Base-by-base conservation (phyloP, 768 basidiomycete species). In the Termitomyces sp. region DNA sequence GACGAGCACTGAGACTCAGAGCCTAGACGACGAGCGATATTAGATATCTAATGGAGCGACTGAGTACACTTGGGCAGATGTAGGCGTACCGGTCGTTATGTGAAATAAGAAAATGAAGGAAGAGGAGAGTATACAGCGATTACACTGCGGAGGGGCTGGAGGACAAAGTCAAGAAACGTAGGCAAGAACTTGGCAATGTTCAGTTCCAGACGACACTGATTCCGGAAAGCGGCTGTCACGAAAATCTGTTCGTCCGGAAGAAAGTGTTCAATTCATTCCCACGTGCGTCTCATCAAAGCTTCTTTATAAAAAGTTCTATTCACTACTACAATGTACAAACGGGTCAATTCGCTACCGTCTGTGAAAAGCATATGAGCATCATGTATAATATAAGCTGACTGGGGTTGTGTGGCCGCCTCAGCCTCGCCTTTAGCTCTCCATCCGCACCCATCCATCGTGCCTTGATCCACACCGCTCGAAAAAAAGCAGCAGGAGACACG, bases 401-500 rank as follows among this genome's bases (percentile, higher is more conserved):
- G 21, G 34, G 25, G 56, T 50, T 50, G 35, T 54, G 57, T 45
- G 57, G n/a, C 51, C 30, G 72, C 72, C 85, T 91, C 89, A 88
- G 89, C 81, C 89, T 92, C 89, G 89, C 89, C 89, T 92, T 92
- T 77, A 79, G 72, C 64, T 87, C 89, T 75, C 76, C 90, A 90
- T 73, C 61, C 85, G 73, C 85, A 83, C 79, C 90, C 88, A 64
- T 63, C 83, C 67, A 69, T 67, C 69, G 56, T 59, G 55, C 57
- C 58, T 56, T 68, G 64, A 62, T 72, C 65, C 61, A 56, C 60
- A 55, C 27, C 54, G 51, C 25, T 54, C 3, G 6, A 17, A 55
- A 58, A 55, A 61, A 64, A 49, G 51, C 59, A 43, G 52, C 58
- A 60, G 61, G 60, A 64, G 61, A 61, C 61, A 65, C 67, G 66